A percentile compares a stretch with the other conserved stretches of the same genome.
phyloP scores from a whole-genome alignment of 352 stramenopile species.

The Globisporangium spinosum region DNA sequence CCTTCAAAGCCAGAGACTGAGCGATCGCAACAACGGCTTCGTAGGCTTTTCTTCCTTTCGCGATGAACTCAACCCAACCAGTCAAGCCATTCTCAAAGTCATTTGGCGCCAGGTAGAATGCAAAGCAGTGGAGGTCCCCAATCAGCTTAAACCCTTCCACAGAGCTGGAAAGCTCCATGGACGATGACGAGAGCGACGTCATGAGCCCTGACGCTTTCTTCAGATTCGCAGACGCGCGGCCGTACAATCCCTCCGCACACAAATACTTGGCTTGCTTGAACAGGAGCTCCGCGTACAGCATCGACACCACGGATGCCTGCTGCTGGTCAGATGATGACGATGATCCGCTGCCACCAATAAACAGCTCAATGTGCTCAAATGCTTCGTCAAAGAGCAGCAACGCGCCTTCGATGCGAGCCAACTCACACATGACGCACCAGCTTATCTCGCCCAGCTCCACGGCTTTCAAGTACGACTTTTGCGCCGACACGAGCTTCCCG shows the following conservation, averaged over 20 bases:
- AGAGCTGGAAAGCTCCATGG: conserved; percentile 3
- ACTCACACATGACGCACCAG: conserved; percentile 71
- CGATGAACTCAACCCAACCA: conserved; percentile 63
- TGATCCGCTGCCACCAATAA: conserved; percentile 20
- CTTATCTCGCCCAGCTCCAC: conserved; percentile 64
- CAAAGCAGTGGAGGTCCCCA: conserved; percentile 78
- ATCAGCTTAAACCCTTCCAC: conserved; percentile 62
- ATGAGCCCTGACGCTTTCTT: conserved; percentile 58
- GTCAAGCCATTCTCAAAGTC: conserved; percentile 33
- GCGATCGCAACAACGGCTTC: conserved; percentile 30
- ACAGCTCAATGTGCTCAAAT: conserved; percentile 47
- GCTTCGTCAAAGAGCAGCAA: conserved; percentile 72
- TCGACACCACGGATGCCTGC: conserved; percentile 36
- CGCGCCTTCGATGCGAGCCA: conserved; percentile 75
- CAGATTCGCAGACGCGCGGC: conserved; percentile 56
- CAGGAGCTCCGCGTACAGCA: conserved; percentile 65
- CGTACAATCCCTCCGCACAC: conserved; percentile 72
- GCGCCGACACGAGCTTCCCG: conserved; percentile 69
- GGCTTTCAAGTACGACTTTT: conserved; percentile 75
- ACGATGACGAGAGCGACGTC: conserved; percentile 28
- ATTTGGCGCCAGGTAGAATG: conserved; percentile 71
- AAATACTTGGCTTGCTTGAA: conserved; percentile 78
- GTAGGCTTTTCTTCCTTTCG: conserved; percentile 52
- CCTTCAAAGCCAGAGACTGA: not conserved
- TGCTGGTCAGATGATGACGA: conserved; percentile 3